Percentiles rank a stretch among this genome's conserved stretches.
phyloP scores from a whole-genome alignment of 1,284 basidiomycete species.

The Cutaneotrichosporon cutaneum region DNA sequence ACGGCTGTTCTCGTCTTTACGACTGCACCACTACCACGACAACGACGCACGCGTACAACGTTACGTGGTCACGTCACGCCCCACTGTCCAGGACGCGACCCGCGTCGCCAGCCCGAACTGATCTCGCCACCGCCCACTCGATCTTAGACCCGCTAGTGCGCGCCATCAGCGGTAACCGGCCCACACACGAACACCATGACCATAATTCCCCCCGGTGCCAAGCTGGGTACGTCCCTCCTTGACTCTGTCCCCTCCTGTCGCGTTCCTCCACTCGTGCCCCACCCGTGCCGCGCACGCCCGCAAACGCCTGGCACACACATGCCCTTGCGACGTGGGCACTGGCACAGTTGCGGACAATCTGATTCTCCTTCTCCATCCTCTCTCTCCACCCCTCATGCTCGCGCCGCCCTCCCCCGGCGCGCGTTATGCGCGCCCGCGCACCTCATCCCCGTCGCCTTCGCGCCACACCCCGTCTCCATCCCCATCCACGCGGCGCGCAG shows the following conservation, averaged over 20 bases:
- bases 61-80: background rate
- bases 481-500: background rate
- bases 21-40: background rate
- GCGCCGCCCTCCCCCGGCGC: background rate
- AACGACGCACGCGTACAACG: background rate
- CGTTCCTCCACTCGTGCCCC: background rate
- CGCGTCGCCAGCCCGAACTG: too few species aligned
- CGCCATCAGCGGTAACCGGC: background rate
- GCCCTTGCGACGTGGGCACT: background rate
- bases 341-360: background rate
- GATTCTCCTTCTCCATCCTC: background rate
- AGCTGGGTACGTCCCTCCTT: conserved; percentile 42
- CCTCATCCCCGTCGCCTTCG: background rate
- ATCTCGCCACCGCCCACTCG: background rate
- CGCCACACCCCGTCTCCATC: background rate
- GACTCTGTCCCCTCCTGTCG: too few species aligned
- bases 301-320: background rate
- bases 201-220: conserved; percentile 39
- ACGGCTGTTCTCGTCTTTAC: background rate
- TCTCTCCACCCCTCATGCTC: background rate
- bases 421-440: background rate
- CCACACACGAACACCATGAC: conserved; percentile 34
- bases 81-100: background rate
- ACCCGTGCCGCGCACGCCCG: background rate
- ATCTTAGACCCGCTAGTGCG: background rate